Evolutionary conservation across 805 yeast species (phyloP).

Genomic region (Wickerhamiella brachini): DNA sequence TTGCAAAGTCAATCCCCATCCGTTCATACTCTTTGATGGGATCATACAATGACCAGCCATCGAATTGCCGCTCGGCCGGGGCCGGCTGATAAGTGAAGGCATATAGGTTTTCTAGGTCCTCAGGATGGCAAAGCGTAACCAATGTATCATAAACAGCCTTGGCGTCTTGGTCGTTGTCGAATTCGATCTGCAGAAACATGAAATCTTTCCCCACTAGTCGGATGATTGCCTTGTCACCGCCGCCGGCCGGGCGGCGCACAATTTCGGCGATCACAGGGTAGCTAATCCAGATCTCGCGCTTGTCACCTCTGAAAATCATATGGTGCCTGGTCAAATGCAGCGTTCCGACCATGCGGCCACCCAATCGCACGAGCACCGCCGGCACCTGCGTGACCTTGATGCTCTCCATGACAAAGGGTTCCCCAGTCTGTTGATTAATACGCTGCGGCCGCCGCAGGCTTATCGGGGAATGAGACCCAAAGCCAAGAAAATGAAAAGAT

Average conservation of each 20-base stretch:
- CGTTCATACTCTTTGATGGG: conserved; percentile 52
- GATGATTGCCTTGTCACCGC: conserved; percentile 32
- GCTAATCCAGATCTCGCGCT: conserved; percentile 76
- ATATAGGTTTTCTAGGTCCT: conserved; percentile 43
- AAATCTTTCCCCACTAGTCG: conserved; percentile 75
- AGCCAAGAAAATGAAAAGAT: too few species aligned
- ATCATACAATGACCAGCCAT: conserved; percentile 65
- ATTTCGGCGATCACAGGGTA: conserved; percentile 62
- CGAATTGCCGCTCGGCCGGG: conserved; percentile 42
- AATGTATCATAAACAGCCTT: conserved; percentile 61
- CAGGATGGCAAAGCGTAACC: conserved; percentile 47
- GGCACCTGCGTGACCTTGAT: conserved; percentile 24
- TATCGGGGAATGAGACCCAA: too few species aligned
- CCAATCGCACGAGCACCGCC: conserved; percentile 40
- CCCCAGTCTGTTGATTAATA: too few species aligned
- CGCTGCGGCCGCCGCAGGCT: too few species aligned
- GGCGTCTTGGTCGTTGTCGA: conserved; percentile 43
- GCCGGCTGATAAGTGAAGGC: conserved; percentile 77
- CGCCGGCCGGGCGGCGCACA: conserved; percentile 13
- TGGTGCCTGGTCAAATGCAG: conserved; percentile 66
- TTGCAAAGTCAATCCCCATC: conserved; percentile 40
- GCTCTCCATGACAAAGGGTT: conserved; percentile 7
- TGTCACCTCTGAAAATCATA: conserved; percentile 38
- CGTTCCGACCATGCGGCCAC: conserved; percentile 41
- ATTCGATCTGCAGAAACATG: conserved; percentile 66